phyloP scores from a whole-genome alignment of 2,329 filamentous ascomycete species.

The Septoria linicola region DNA sequence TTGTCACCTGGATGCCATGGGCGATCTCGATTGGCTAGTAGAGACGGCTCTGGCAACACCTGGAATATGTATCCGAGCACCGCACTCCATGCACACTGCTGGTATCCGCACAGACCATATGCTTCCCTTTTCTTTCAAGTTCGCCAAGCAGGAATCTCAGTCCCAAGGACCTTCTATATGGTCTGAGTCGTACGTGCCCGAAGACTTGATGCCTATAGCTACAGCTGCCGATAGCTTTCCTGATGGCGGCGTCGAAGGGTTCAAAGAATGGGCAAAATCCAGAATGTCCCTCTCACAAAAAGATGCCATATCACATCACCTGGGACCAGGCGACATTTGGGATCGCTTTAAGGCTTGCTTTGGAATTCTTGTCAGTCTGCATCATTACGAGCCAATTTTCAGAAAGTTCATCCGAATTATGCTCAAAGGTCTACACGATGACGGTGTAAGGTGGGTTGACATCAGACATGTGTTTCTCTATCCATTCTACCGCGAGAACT shows the following conservation, averaged over 20 bases:
- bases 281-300: slow-evolving; percentile 69
- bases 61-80: slow-evolving; percentile 69
- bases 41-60: slow-evolving; percentile 67
- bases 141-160: slow-evolving; percentile 46
- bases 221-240: slow-evolving; percentile 73
- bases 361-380: slow-evolving; percentile 67
- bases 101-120: slow-evolving; percentile 54
- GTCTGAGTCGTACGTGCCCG: slow-evolving; percentile 61
- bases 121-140: slow-evolving; percentile 56
- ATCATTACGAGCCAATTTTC: slow-evolving; percentile 90
- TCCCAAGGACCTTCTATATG: slow-evolving; percentile 57
- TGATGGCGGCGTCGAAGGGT: slow-evolving; percentile 66
- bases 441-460: slow-evolving; percentile 84
- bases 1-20: slow-evolving; percentile 87
- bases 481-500: slow-evolving; percentile 64
- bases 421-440: slow-evolving; percentile 68
- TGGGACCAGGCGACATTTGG: slow-evolving; percentile 83
- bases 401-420: slow-evolving; percentile 71
- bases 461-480: slow-evolving; percentile 73
- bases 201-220: slow-evolving; percentile 58
- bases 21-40: slow-evolving; percentile 79
- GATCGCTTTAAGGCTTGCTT: slow-evolving; percentile 78
- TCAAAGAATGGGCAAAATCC: slow-evolving; percentile 72
- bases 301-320: slow-evolving; percentile 76
- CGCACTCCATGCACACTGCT: slow-evolving; percentile 56